Percentiles rank a stretch among this genome's conserved stretches.
phyloP scores from a whole-genome alignment of 352 stramenopile genomes.

The Globisporangium perplexum region DNA sequence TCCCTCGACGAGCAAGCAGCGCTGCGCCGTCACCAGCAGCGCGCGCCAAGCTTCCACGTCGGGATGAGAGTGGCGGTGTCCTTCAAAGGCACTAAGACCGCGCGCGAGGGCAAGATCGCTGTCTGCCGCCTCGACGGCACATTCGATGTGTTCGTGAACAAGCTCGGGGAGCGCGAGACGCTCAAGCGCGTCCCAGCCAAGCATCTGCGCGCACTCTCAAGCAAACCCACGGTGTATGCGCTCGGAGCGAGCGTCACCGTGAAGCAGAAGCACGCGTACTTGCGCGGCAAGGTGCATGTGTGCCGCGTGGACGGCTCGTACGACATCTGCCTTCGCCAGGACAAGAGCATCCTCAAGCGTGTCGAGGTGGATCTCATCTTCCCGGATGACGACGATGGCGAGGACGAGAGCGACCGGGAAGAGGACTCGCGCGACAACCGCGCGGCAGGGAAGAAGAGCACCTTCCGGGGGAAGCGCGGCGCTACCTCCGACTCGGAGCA shows the following conservation, averaged over 20 bases:
- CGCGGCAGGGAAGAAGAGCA: constrained; percentile 1
- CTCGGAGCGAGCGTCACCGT: constrained; percentile 42
- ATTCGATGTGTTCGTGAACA: constrained; percentile 52
- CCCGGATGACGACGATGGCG: constrained; percentile 30
- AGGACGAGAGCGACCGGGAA: constrained; percentile 15
- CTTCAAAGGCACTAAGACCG: constrained; percentile 47
- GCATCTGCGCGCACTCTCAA: constrained; percentile 13
- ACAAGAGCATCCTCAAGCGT: constrained; percentile 22
- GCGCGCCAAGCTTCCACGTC: neutral
- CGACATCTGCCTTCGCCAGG: constrained; percentile 31
- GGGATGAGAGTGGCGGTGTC: constrained; percentile 32
- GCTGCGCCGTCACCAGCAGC: neutral
- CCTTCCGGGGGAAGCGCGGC: constrained; percentile 1
- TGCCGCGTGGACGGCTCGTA: constrained; percentile 49
- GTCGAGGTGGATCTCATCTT: constrained; percentile 39
- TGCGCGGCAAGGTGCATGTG: constrained; percentile 31
- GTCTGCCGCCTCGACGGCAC: constrained; percentile 49
- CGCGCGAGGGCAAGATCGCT: constrained; percentile 40
- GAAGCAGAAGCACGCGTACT: constrained; percentile 45
- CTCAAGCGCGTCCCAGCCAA: constrained; percentile 28
- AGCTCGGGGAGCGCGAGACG: constrained; percentile 37
- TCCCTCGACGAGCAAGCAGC: constrained; percentile 1
- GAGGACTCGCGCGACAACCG: neutral
- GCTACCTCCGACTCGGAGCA: constrained; percentile 15
- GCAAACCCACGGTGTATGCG: constrained; percentile 27